These are phyloP conservation scores for Taphrina sp. DNA, from an alignment of 1,139 yeast species.

Conservation along the genomic window DNA sequence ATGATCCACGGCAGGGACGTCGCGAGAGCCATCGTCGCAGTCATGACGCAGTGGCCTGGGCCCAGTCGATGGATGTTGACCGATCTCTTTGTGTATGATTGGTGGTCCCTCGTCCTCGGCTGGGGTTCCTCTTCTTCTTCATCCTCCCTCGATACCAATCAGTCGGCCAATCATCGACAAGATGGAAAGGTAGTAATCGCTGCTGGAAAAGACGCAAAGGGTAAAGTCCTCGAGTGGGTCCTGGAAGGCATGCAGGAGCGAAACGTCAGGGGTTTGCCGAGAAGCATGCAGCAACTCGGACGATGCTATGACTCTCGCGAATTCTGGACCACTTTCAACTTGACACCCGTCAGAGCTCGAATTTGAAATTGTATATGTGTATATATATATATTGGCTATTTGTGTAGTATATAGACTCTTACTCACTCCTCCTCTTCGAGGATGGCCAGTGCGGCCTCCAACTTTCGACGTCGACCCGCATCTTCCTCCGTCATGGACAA, in stretches of 20 bases:
- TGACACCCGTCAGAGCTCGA: constrained; percentile 27
- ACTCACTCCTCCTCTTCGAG: constrained; percentile 17
- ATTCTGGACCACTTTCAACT: constrained; percentile 19
- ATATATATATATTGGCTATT: no score
- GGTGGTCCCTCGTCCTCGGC: constrained; percentile 31
- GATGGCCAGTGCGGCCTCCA: constrained; percentile 25
- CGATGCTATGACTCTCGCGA: constrained; percentile 29
- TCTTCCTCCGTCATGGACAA: not conserved
- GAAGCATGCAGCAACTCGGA: constrained; percentile 20
- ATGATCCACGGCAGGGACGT: constrained; percentile 30
- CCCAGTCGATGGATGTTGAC: constrained; percentile 30
- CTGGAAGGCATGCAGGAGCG: constrained; percentile 21
- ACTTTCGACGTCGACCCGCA: not conserved
- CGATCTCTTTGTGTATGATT: constrained; percentile 30
- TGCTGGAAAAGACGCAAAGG: constrained; percentile 7
- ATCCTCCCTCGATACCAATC: no score
- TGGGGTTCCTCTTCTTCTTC: constrained; percentile 12
- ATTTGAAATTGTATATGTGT: not conserved
- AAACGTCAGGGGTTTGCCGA: constrained; percentile 20
- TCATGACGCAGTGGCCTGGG: constrained; percentile 26
- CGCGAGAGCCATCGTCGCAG: constrained; percentile 28
- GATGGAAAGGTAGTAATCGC: not conserved
- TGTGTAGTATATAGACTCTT: no score
- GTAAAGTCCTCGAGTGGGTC: constrained; percentile 19
- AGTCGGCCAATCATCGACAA: no score